Percentiles rank a stretch among this genome's conserved stretches.
These are phyloP conservation scores for Mycena citricolor DNA, from an alignment of 1,284 basidiomycete genomes.

Conservation along the genomic window DNA sequence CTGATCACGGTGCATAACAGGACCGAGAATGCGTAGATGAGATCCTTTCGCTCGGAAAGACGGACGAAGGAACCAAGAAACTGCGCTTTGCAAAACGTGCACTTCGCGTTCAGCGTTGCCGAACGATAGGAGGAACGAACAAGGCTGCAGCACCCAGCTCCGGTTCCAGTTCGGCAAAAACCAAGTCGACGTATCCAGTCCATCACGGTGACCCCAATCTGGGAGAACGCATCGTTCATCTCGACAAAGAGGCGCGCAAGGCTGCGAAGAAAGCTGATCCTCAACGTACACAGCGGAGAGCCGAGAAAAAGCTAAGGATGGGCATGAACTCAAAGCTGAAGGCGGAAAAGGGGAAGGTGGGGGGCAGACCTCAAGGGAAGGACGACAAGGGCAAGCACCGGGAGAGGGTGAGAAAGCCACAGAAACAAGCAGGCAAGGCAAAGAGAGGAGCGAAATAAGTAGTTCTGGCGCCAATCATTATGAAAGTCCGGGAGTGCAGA, in stretches of 20 bases:
- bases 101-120: slow-evolving; percentile 76
- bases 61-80: slow-evolving; percentile 35
- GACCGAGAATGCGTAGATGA: slow-evolving; percentile 90
- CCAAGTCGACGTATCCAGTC: slow-evolving; percentile 8
- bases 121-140: background rate
- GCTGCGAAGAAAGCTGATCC: slow-evolving; percentile 74
- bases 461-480: no score
- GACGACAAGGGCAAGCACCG: no score
- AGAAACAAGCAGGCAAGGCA: no score
- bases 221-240: slow-evolving; percentile 70
- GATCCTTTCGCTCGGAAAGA: slow-evolving; percentile 61
- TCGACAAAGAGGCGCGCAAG: slow-evolving; percentile 88
- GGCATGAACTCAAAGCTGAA: slow-evolving; percentile 49
- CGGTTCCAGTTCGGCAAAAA: background rate
- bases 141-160: background rate
- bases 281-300: slow-evolving; percentile 75
- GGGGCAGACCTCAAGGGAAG: no score
- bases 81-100: slow-evolving; percentile 90
- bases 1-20: slow-evolving; percentile 39
- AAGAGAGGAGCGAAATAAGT: no score
- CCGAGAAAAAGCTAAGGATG: slow-evolving; percentile 88
- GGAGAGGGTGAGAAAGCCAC: no score
- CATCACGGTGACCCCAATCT: slow-evolving; percentile 74
- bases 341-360: slow-evolving; percentile 35
- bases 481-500: no score